Percentiles rank a stretch among this genome's conserved stretches.
phyloP scores from a whole-genome alignment of 2,329 filamentous ascomycete genomes.

The Metarhizium sp. region DNA sequence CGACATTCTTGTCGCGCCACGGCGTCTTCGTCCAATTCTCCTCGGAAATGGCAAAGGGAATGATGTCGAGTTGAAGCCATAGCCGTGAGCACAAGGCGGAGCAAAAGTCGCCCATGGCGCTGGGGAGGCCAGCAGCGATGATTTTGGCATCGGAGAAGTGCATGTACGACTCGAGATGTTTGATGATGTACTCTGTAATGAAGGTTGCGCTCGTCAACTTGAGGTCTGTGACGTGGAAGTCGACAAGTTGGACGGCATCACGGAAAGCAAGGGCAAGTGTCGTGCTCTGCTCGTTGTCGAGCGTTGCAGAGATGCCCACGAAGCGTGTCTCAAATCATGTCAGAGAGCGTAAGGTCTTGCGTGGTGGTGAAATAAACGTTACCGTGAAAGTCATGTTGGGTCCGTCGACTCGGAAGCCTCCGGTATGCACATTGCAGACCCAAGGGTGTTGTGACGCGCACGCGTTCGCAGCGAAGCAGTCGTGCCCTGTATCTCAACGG shows the following conservation, averaged over 20 bases:
- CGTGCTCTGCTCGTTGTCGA: slow-evolving; percentile 39
- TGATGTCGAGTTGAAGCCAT: neutral
- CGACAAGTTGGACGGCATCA: slow-evolving; percentile 64
- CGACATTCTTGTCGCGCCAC: slow-evolving; percentile 51
- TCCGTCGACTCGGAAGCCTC: neutral
- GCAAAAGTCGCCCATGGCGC: slow-evolving; percentile 59
- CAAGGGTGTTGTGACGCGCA: too few relatives aligned
- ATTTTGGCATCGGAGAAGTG: slow-evolving; percentile 59
- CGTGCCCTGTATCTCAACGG: too few relatives aligned
- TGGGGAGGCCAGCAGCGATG: slow-evolving; percentile 47
- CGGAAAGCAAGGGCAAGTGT: slow-evolving; percentile 61
- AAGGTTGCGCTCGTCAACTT: slow-evolving; percentile 25
- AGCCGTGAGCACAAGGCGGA: slow-evolving; percentile 28
- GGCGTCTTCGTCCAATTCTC: slow-evolving; percentile 31
- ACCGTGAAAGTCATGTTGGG: neutral
- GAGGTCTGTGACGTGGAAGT: slow-evolving; percentile 58
- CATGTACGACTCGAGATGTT: slow-evolving; percentile 46
- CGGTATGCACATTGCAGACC: too few relatives aligned
- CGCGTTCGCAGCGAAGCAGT: too few relatives aligned
- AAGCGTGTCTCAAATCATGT: slow-evolving; percentile 32
- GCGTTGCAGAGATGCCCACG: slow-evolving; percentile 50
- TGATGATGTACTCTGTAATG: slow-evolving; percentile 52
- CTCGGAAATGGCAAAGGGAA: slow-evolving; percentile 12
- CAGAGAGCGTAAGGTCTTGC: neutral
- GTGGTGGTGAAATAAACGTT: neutral